Percentiles rank a stretch among this genome's conserved stretches.
Evolutionary conservation across 768 basidiomycete genomes (phyloP).

Genomic region (Tricholoma furcatifolium): DNA sequence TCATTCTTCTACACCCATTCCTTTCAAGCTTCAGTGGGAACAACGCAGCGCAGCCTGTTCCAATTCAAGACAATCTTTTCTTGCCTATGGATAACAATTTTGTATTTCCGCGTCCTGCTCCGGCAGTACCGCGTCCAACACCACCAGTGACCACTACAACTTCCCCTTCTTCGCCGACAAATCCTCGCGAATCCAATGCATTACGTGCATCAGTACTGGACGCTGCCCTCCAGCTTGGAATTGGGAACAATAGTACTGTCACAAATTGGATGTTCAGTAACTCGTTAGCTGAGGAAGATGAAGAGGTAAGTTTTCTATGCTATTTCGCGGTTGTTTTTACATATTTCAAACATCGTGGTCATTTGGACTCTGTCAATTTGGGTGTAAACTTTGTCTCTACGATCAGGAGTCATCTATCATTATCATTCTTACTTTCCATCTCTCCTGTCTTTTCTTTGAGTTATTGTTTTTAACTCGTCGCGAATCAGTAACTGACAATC

Average conservation of each 20-base stretch:
- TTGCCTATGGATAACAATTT: conserved; percentile 32
- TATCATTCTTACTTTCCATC: too few relatives aligned
- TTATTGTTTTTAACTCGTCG: not conserved
- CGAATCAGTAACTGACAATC: conserved; percentile 1
- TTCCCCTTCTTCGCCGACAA: conserved; percentile 8
- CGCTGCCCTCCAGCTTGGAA: conserved; percentile 66
- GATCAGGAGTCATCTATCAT: too few relatives aligned
- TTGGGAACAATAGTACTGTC: conserved; percentile 57
- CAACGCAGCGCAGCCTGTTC: conserved; percentile 15
- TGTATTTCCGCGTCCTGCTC: conserved; percentile 27
- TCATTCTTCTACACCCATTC: not conserved
- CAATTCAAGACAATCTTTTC: conserved; percentile 1
- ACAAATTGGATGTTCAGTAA: conserved; percentile 75
- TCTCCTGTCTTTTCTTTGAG: not conserved
- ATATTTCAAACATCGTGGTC: not conserved
- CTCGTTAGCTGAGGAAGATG: conserved; percentile 54
- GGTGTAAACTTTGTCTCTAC: too few relatives aligned
- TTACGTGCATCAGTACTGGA: conserved; percentile 76
- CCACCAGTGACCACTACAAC: conserved; percentile 14
- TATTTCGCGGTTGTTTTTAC: not conserved
- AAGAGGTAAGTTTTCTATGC: conserved; percentile 30
- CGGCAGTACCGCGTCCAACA: conserved; percentile 21
- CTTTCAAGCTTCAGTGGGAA: not conserved
- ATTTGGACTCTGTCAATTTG: too few relatives aligned
- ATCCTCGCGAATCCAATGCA: conserved; percentile 55